Evolutionary conservation across 495 filamentous ascomycete genomes (phyloP).

Genomic region (Trichoderma orchidacearum): DNA sequence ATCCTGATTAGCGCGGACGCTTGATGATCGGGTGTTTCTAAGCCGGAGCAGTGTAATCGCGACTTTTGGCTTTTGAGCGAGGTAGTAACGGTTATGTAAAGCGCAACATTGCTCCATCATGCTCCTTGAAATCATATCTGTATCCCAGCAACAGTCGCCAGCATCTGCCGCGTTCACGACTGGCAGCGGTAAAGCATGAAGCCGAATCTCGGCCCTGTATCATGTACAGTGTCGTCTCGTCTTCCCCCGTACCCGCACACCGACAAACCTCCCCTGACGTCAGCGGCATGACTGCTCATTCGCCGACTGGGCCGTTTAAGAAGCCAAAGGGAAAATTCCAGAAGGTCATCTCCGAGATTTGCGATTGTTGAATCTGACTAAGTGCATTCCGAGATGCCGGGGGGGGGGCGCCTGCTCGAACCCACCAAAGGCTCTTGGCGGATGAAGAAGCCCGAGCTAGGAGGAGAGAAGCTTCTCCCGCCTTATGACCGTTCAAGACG

Average conservation of each 20-base stretch:
- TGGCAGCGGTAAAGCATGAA: not conserved
- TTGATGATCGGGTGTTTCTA: too few relatives aligned
- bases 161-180: not conserved
- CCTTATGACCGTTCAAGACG: not conserved
- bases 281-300: not conserved
- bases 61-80: too few relatives aligned
- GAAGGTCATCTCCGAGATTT: slow-evolving; percentile 1
- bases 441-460: not conserved
- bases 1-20: too few relatives aligned
- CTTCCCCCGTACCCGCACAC: not conserved
- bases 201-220: not conserved
- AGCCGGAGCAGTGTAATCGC: too few relatives aligned
- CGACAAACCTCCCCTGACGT: not conserved
- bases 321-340: not conserved
- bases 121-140: too few relatives aligned
- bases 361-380: not conserved
- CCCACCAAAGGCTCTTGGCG: not conserved
- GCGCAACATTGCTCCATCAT: not conserved
- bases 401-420: too few relatives aligned
- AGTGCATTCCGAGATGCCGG: too few relatives aligned
- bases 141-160: not conserved
- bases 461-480: not conserved
- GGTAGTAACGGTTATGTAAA: not conserved
- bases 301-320: not conserved
- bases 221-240: not conserved